These are phyloP conservation scores for Sporothrix protearum DNA, from an alignment of 2,329 filamentous ascomycete species.

Conservation along the genomic window DNA sequence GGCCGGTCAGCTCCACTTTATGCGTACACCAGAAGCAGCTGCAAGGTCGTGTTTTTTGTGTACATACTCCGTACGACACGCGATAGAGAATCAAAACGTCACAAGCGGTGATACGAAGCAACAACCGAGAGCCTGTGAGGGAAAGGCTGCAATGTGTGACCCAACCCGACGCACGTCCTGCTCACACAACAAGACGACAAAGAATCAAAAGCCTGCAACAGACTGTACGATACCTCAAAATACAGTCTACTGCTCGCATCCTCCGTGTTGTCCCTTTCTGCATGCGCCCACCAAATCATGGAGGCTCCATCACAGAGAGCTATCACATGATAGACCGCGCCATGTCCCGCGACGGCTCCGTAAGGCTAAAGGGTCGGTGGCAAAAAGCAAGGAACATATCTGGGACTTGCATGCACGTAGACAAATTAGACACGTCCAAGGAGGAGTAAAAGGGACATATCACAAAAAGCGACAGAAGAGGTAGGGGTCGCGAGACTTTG, in stretches of 20 bases:
- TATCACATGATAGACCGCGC: not conserved
- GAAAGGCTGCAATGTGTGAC: not conserved
- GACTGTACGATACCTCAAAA: too few relatives aligned
- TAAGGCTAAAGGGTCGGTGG: too few relatives aligned
- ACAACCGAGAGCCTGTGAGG: not conserved
- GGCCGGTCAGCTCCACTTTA: constrained; percentile 6
- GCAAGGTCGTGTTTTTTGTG: not conserved
- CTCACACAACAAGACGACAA: too few relatives aligned
- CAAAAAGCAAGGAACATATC: not conserved
- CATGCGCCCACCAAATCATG: not conserved
- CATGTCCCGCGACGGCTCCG: not conserved
- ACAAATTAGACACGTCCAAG: not conserved
- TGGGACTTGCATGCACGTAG: not conserved
- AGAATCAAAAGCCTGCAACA: too few relatives aligned
- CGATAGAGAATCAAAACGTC: not conserved
- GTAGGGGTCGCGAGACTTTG: not conserved
- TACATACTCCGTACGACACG: too few relatives aligned
- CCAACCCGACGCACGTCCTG: not conserved
- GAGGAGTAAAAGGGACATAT: not conserved
- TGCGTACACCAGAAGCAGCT: not conserved
- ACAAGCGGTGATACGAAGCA: not conserved
- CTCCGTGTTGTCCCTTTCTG: not conserved
- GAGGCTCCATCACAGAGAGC: not conserved
- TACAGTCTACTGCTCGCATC: not conserved
- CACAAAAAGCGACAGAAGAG: not conserved